Evolutionary conservation across 129 eudicot genomes (phyloP), one percentile per base, ranked within the genome.

Genomic region (Saposhnikovia divaricata): DNA sequence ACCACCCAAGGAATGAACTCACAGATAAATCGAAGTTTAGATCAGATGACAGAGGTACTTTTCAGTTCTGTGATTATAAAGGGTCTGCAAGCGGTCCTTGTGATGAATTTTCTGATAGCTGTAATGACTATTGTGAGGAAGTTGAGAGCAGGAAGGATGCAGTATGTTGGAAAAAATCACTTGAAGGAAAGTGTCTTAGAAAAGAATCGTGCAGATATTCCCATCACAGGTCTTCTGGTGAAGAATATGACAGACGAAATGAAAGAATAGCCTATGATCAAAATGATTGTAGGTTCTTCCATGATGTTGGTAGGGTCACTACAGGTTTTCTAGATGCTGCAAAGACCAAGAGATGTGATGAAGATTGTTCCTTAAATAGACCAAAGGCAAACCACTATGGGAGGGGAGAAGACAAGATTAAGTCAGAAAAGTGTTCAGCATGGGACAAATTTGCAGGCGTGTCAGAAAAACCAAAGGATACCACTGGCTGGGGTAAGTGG

Each of bases 171-270:
- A 83, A 42, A 34, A 80, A 86, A 9, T 82, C 85, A 73, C 44
- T 84, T 53, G 83, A 75, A 55, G 91, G 87, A 5, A 81, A 73
- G 80, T 88, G 87, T 70, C 61, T 68, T 1, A 81, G 86, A 83
- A 88, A 87, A 48, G 84, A 80, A 66, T 73, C 78, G n/a, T 84
- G 88, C 81, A 85, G 87, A 81, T 89, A 80, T 81, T 81, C 89
- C 51, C 91, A 89, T 74, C 83, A 80, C 74, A 75, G 44, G 80
- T 63, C 82, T 81, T 74, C 87, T 43, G 83, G 82, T 80, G 85
- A 80, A 50, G 80, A 80, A 76, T 82, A 53, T 77, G 80, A 78
- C 38, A 86, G 61, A 84, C 83, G 82, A 79, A 81, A 70, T 72
- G 81, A 83, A 53, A 78, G 69, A 79, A 82, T 74, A 34, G 73